Evolutionary conservation across 345 rosid genomes (phyloP).

Genomic region (Excoecaria agallocha): DNA sequence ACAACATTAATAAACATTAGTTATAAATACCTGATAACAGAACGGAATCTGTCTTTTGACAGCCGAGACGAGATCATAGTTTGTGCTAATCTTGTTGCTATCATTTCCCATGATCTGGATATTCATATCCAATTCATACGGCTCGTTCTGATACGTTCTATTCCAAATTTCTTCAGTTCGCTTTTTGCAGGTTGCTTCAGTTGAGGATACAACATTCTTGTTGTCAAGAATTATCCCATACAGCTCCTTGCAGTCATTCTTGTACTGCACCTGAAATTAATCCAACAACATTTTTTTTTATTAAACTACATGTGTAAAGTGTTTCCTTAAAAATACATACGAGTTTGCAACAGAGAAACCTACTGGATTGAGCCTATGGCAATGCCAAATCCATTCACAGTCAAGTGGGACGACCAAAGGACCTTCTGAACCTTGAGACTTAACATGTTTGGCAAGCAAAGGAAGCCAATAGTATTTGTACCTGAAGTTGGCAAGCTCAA

Average conservation of each 20-base stretch:
- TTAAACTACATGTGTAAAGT: too few species aligned
- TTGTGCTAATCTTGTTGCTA: neutral
- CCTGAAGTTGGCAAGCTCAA: neutral
- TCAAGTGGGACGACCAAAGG: constrained; percentile 15
- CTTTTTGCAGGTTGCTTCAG: constrained; percentile 37
- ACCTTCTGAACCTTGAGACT: neutral
- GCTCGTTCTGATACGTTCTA: constrained; percentile 34
- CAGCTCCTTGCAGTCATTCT: constrained; percentile 26
- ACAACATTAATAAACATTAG: neutral
- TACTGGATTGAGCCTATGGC: constrained; percentile 14
- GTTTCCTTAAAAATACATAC: too few species aligned
- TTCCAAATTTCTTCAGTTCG: constrained; percentile 67
- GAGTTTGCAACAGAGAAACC: neutral
- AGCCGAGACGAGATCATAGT: constrained; percentile 24
- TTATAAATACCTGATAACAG: constrained; percentile 20
- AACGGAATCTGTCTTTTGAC: constrained; percentile 27
- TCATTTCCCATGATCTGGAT: neutral
- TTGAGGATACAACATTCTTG: constrained; percentile 59
- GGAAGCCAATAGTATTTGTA: constrained; percentile 14
- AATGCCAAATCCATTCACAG: constrained; percentile 18
- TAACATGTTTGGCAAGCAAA: constrained; percentile 7
- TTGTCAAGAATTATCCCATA: constrained; percentile 63
- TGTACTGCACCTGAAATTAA: constrained; percentile 10
- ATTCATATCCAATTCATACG: constrained; percentile 20
- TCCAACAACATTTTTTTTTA: neutral